Percentiles rank a stretch among this genome's conserved stretches.
Conservation (phyloP, 2,329 filamentous ascomycete genomes). For the Cordyceps pruinosa region DNA sequence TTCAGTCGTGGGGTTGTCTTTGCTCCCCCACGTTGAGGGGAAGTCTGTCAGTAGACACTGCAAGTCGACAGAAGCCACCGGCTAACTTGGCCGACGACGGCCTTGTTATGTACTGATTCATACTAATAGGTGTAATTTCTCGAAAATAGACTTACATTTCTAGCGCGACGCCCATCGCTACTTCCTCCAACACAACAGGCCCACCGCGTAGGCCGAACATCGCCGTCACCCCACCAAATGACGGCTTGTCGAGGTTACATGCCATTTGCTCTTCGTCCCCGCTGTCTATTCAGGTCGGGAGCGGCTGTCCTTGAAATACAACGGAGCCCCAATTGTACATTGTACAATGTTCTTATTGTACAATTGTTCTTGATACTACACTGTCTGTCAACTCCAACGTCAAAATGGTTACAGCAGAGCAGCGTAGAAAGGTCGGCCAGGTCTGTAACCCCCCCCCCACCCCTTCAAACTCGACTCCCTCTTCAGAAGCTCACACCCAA, state of each 20-base stretch:
- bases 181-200: too few relatives aligned
- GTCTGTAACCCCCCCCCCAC: background rate
- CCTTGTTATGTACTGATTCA: too few relatives aligned
- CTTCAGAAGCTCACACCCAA: background rate
- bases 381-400: too few relatives aligned
- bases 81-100: background rate
- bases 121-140: too few relatives aligned
- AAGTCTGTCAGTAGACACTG: background rate
- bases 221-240: background rate
- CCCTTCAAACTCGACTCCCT: too few relatives aligned
- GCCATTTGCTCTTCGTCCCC: too few relatives aligned
- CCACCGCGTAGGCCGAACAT: background rate
- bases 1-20: background rate
- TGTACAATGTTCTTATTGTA: too few relatives aligned
- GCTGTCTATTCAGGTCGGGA: too few relatives aligned
- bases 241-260: slow-evolving; percentile 7
- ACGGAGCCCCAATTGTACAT: too few relatives aligned
- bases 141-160: too few relatives aligned
- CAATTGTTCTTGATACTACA: background rate
- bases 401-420: slow-evolving; percentile 13
- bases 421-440: slow-evolving; percentile 15
- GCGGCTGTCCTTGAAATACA: background rate
- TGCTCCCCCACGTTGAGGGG: slow-evolving; percentile 9
- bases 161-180: too few relatives aligned
- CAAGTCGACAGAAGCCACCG: background rate